These are phyloP conservation scores for Grosmannia huntii DNA, from an alignment of 2,329 filamentous ascomycete genomes.

Conservation along the genomic window DNA sequence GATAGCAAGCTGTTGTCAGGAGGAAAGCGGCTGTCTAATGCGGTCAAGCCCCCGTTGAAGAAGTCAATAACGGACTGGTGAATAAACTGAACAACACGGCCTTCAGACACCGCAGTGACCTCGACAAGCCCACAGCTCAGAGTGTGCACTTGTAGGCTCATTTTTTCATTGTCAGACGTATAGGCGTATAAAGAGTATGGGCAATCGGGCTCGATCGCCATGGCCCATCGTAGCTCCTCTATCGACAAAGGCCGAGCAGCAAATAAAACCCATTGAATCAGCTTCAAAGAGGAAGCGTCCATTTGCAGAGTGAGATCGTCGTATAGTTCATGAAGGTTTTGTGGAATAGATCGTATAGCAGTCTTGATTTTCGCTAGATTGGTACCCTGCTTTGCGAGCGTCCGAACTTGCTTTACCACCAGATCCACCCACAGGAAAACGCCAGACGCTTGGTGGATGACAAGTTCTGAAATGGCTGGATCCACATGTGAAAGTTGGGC, in stretches of 20 bases:
- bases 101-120: not conserved
- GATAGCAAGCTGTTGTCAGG: not conserved
- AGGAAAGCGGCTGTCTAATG: too few species aligned
- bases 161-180: not conserved
- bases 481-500: not conserved
- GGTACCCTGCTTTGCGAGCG: not conserved
- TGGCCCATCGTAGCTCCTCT: not conserved
- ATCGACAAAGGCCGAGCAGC: not conserved
- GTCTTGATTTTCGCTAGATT: not conserved
- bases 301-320: not conserved
- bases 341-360: not conserved
- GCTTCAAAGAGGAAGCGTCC: not conserved
- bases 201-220: slow-evolving; percentile 1
- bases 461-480: too few species aligned
- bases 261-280: not conserved
- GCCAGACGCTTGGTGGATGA: not conserved
- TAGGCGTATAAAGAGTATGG: not conserved
- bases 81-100: not conserved
- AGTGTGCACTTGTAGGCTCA: not conserved
- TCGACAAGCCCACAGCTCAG: not conserved
- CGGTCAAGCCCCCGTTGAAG: not conserved
- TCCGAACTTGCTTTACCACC: not conserved
- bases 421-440: not conserved
- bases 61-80: not conserved
- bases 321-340: not conserved